phyloP scores from a whole-genome alignment of 169 alveolate species.

The Eimeria falciformis region DNA sequence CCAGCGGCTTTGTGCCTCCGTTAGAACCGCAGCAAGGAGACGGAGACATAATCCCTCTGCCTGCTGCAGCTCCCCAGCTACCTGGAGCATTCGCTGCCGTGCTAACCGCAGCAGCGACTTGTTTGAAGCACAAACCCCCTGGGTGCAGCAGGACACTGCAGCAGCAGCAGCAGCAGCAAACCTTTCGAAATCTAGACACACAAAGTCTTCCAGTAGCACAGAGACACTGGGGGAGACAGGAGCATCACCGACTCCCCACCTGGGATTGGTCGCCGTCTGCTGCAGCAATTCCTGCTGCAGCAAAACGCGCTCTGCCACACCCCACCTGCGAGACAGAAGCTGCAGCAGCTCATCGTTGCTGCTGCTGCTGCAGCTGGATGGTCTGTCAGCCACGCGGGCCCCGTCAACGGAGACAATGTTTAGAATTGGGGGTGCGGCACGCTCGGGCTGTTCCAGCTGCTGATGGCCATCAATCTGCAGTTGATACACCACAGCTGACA shows the following conservation, averaged over 20 bases:
- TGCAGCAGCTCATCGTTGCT: slow-evolving; percentile 16
- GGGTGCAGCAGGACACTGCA: background rate
- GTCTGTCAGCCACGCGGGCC: background rate
- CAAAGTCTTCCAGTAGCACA: slow-evolving; percentile 20
- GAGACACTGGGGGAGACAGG: slow-evolving; percentile 39
- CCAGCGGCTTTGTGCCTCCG: slow-evolving; percentile 44
- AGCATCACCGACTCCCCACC: background rate
- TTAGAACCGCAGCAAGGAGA: background rate
- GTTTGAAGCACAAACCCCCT: too few relatives aligned
- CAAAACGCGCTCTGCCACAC: background rate
- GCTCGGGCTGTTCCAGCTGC: background rate
- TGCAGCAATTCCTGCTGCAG: slow-evolving; percentile 16
- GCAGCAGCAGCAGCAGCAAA: slow-evolving; percentile 44
- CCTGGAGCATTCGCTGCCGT: slow-evolving; percentile 19
- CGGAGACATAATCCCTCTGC: slow-evolving; percentile 11
- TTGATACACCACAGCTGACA: slow-evolving; percentile 1
- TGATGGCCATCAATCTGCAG: background rate
- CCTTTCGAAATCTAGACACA: slow-evolving; percentile 37
- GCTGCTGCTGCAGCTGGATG: slow-evolving; percentile 10
- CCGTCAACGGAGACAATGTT: background rate
- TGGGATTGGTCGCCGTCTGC: background rate
- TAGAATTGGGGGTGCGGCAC: background rate
- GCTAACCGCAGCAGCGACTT: slow-evolving; percentile 34
- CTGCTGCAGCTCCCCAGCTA: slow-evolving; percentile 6
- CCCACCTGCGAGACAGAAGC: slow-evolving; percentile 52